Conservation (phyloP, 2,329 filamentous ascomycete species). For the Neonectria sp. region DNA sequence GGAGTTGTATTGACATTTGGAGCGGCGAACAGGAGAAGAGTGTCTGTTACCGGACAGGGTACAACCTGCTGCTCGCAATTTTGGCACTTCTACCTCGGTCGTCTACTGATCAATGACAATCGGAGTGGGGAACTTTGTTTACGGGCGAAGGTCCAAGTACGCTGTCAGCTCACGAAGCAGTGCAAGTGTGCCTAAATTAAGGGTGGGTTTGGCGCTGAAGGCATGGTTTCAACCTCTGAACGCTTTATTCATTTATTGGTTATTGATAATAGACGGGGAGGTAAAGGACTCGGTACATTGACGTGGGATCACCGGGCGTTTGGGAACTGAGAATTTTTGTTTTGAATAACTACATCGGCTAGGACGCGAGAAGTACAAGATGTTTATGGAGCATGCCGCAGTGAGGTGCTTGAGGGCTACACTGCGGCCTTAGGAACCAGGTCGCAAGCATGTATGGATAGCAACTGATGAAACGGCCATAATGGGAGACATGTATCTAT, state of each 20-base stretch:
- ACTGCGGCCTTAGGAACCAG: neutral
- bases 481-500: constrained; percentile 1
- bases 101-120: constrained; percentile 6
- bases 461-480: neutral
- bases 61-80: constrained; percentile 50
- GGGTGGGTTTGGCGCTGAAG: constrained; percentile 9
- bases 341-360: constrained; percentile 2
- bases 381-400: neutral
- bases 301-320: constrained; percentile 15
- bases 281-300: constrained; percentile 9
- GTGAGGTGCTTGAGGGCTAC: neutral
- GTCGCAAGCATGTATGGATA: neutral
- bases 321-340: constrained; percentile 8
- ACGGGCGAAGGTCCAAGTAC: neutral
- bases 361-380: neutral
- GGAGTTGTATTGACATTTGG: constrained; percentile 55
- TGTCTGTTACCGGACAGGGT: constrained; percentile 54
- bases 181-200: neutral
- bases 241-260: neutral
- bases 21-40: constrained; percentile 53
- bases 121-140: neutral
- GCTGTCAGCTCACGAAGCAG: neutral
- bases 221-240: neutral
- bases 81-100: constrained; percentile 45
- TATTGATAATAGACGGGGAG: constrained; percentile 9